These are phyloP conservation scores for Camellia granthamiana DNA, from an alignment of 148 eudicot species.

Conservation along the genomic window DNA sequence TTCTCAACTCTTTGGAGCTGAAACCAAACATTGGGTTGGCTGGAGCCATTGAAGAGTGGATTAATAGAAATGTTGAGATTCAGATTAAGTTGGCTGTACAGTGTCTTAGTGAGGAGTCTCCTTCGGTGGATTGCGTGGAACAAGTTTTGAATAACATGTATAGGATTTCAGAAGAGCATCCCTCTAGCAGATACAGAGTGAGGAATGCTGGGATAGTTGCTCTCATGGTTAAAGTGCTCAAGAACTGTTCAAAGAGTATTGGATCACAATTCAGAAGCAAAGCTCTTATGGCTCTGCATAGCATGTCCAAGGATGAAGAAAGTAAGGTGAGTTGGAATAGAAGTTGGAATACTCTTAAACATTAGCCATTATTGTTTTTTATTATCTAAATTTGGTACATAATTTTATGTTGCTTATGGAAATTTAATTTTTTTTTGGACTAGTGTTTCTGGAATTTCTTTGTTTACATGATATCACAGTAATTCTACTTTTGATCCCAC, in stretches of 20 bases:
- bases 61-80: conserved; percentile 54
- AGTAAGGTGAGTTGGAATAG: conserved; percentile 44
- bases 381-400: not conserved
- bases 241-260: conserved; percentile 36
- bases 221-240: conserved; percentile 41
- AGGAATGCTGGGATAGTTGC: conserved; percentile 50
- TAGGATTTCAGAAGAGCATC: conserved; percentile 55
- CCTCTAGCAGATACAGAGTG: conserved; percentile 52
- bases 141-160: conserved; percentile 42
- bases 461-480: not conserved
- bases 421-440: too few species aligned
- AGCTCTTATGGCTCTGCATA: conserved; percentile 54
- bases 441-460: not conserved
- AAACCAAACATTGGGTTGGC: conserved; percentile 69
- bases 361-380: not conserved
- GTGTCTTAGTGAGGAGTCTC: conserved; percentile 44
- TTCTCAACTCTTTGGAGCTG: conserved; percentile 53
- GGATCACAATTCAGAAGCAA: conserved; percentile 51
- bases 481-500: conserved; percentile 9
- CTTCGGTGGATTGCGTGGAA: conserved; percentile 33
- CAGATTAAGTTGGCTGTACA: conserved; percentile 51
- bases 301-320: conserved; percentile 65
- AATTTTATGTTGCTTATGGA: not conserved
- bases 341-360: not conserved
- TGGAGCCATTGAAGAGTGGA: conserved; percentile 79